Evolutionary conservation across 495 filamentous ascomycete species (phyloP).

Genomic region (Achaetomiella virescens): DNA sequence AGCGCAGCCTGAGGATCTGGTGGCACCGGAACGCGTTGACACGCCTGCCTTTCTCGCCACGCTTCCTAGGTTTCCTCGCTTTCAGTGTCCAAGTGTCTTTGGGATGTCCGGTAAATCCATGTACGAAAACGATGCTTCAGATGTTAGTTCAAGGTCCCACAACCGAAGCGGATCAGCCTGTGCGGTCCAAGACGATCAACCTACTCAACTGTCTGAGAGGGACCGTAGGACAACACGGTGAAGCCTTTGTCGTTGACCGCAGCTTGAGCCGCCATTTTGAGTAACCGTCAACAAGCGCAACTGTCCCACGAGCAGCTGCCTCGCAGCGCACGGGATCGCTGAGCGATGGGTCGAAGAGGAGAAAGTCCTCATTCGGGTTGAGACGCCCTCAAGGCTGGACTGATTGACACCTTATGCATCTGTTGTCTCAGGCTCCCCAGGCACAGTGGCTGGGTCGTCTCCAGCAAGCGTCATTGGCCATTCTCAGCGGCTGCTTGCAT

Average conservation of each 20-base stretch:
- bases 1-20: not conserved
- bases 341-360: too few relatives aligned
- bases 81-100: constrained; percentile 10
- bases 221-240: constrained; percentile 9
- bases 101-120: constrained; percentile 14
- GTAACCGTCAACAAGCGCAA: too few relatives aligned
- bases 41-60: not conserved
- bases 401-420: too few relatives aligned
- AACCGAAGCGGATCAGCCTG: not conserved
- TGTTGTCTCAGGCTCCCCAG: too few relatives aligned
- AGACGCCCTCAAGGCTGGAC: too few relatives aligned
- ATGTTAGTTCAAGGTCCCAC: not conserved
- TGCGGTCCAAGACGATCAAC: not conserved
- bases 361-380: too few relatives aligned
- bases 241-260: constrained; percentile 8
- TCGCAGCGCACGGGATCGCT: too few relatives aligned
- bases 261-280: not conserved
- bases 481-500: too few relatives aligned
- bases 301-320: too few relatives aligned
- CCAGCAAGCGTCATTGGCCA: too few relatives aligned
- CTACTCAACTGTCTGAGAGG: not conserved
- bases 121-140: constrained; percentile 5
- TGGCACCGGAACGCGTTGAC: not conserved
- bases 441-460: too few relatives aligned
- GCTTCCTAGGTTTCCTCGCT: not conserved